Conservation (phyloP, 2,329 filamentous ascomycete genomes). For the Neoarthrinium moseri region DNA sequence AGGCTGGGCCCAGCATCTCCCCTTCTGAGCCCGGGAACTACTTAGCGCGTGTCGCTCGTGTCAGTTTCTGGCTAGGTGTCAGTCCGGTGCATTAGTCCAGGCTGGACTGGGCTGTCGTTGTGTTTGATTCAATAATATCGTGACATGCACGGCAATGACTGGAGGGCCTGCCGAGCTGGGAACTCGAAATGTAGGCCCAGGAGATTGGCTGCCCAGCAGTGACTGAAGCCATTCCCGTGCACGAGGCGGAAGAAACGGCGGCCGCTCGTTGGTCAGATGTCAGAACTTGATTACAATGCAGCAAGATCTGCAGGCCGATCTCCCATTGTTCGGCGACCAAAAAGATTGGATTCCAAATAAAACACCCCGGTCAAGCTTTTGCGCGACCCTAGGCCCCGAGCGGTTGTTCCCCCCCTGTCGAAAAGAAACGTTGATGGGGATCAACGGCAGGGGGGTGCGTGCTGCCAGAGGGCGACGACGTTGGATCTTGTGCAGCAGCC, state of each 20-base stretch:
- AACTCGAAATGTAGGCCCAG: too few species aligned
- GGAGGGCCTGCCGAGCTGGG: too few species aligned
- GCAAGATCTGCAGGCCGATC: slow-evolving; percentile 8
- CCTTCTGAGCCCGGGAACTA: too few species aligned
- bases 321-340: slow-evolving; percentile 8
- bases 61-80: background rate
- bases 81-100: background rate
- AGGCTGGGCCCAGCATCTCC: too few species aligned
- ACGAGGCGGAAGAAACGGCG: too few species aligned
- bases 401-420: too few species aligned
- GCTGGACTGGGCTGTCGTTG: too few species aligned
- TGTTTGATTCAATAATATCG: too few species aligned
- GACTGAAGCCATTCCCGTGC: too few species aligned
- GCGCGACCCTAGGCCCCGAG: too few species aligned
- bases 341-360: slow-evolving; percentile 3
- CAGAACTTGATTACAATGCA: slow-evolving; percentile 3
- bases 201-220: too few species aligned
- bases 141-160: too few species aligned
- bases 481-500: slow-evolving; percentile 10
- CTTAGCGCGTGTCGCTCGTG: background rate
- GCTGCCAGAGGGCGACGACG: background rate
- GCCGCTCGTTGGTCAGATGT: slow-evolving; percentile 3
- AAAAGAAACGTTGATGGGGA: slow-evolving; percentile 17
- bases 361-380: background rate
- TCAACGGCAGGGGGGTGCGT: slow-evolving; percentile 19